Evolutionary conservation across 208 protist species (phyloP).

Genomic region (Trypanosoma rangeli): DNA sequence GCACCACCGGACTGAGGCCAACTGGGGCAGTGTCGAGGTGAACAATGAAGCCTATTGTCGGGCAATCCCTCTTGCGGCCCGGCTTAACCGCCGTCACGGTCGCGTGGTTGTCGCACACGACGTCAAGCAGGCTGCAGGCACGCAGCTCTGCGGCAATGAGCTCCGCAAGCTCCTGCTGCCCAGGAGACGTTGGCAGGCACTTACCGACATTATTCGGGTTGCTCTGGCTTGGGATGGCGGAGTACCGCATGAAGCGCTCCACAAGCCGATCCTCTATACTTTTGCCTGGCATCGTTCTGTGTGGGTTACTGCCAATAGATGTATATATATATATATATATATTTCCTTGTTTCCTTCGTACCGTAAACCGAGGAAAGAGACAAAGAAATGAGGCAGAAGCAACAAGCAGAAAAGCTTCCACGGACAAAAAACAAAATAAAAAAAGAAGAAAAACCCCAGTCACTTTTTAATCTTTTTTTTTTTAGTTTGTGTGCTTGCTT

Average conservation of each 20-base stretch:
- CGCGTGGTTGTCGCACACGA: constrained; percentile 66
- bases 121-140: constrained; percentile 34
- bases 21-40: constrained; percentile 86
- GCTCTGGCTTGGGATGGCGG: constrained; percentile 72
- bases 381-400: background rate
- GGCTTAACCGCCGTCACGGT: constrained; percentile 80
- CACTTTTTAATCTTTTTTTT: background rate
- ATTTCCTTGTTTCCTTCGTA: background rate
- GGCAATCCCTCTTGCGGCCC: constrained; percentile 52
- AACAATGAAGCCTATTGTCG: constrained; percentile 81
- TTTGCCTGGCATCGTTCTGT: constrained; percentile 14
- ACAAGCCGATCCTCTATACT: constrained; percentile 57
- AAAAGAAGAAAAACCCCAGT: background rate
- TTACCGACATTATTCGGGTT: constrained; percentile 53
- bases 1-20: constrained; percentile 65
- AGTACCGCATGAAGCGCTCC: constrained; percentile 81
- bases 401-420: background rate
- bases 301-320: background rate
- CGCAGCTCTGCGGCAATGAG: constrained; percentile 69
- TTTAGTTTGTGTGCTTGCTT: background rate
- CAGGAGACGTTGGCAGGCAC: constrained; percentile 67
- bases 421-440: background rate
- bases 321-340: constrained; percentile 10
- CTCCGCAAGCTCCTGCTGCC: constrained; percentile 83
- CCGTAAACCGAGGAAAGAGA: background rate